Evolutionary conservation across 257 asterid species (phyloP), one percentile per base, ranked within the genome.

Genomic region (Jacaranda mimosifolia): DNA sequence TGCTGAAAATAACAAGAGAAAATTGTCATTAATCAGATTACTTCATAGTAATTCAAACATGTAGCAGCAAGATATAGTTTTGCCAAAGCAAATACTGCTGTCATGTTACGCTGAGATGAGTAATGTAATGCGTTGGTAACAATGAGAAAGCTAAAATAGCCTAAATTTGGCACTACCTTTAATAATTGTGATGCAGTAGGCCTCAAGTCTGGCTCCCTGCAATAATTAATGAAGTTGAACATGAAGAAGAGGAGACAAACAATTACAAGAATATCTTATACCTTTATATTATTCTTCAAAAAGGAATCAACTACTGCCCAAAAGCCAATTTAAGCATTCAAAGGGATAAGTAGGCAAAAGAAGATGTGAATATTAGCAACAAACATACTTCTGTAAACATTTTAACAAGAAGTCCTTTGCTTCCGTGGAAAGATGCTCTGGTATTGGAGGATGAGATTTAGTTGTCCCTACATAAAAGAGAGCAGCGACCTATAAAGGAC

Each of bases 391-490:
- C 68, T 88, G 97, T 78, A 92, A 83, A 80, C 97, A 92, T 82
- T 87, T 87, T 58, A 92, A 80, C 59, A 92, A 79, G 68, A 92
- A 92, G 79, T 90, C 94, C 82, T 90, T 90, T 38, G 96, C 96
- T 78, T 82, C 91, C 35, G 80, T 58, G 39, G 97, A 92, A 43
- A 92, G 92, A 80, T 90, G 96, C 62, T 90, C 96, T 9, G 97
- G 97, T 67, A 92, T 92, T 39, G 97, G 97, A 21, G 97, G 97
- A 84, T 92, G 97, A 78, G 96, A 88, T 85, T 92, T 92, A 68
- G 97, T 92, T 55, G 94, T 92, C 81, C 97, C 97, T 3, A 92
- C 85, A 51, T 92, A 86, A 82, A 92, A 92, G 70, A 92, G 92
- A 66, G 97, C 97, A 79, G 97, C 96, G 80, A 90, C 96, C 97